Evolutionary conservation across 2,329 filamentous ascomycete genomes (phyloP), one percentile per base, ranked within the genome.

Genomic region (Fusarium paranaense): DNA sequence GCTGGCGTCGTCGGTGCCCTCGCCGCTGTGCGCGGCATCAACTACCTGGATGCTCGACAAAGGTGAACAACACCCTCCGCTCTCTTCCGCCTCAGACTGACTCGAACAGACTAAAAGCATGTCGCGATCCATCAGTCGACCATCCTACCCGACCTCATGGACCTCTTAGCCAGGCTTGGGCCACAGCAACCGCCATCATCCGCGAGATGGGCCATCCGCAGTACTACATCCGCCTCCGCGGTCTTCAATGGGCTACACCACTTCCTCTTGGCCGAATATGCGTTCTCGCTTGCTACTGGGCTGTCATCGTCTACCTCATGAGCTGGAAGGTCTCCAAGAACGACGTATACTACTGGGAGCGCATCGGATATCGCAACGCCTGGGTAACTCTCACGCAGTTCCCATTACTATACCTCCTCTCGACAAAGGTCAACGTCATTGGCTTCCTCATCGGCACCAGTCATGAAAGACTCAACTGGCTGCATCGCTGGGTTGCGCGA

Each of bases 401-500:
- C 47, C 91, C 91, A 0, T 83, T 93, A 22, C 83, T 93, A 11
- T 92, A 90, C 75, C 84, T 93, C 3, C 85, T 93, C 16, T 87
- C 89, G 30, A 88, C 88, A 71, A 91, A 91, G 78, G 85, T 87
- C 70, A 91, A 86, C 71, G 77, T 90, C 22, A 82, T 94, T n/a
- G 91, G 89, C 1, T 84, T 87, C 62, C 81, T 94, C 27, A 86
- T 88, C 5, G 92, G 92, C 13, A 86, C 88, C 11, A 90, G 91
- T 69, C 90, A 94, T 77, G 92, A 94, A 81, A 87, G 90, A 10
- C 83, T 94, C 67, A 94, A 93, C 79, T 94, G 92, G 92, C 82
- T 94, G 62, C 92, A 94, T 77, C 88, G 92, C 69, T 94, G 92
- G 92, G 89, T 91, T 11, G 91, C 90, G 4, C 87, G 92, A 67